Conservation (phyloP, 441 rosid genomes). For the Metrosideros polymorpha region DNA sequence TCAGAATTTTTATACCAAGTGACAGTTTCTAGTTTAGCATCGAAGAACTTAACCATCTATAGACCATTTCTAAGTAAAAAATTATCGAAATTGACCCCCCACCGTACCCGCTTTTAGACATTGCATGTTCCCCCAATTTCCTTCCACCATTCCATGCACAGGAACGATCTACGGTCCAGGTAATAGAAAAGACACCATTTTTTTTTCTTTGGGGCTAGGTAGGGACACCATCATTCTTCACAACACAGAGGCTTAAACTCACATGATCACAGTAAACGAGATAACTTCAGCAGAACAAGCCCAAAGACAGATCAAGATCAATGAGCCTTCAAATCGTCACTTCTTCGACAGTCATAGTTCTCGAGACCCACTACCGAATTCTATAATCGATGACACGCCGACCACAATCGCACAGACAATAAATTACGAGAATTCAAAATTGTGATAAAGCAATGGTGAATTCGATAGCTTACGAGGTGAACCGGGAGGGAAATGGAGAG, state of each 20-base stretch:
- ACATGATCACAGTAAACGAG: not conserved
- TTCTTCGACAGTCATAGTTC: not conserved
- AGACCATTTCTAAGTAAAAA: not conserved
- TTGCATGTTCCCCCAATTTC: not conserved
- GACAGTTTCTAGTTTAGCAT: not conserved
- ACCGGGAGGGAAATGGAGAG: constrained; percentile 40
- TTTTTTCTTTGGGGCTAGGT: not conserved
- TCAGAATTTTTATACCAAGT: not conserved
- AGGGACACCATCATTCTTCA: not conserved
- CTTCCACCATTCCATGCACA: not conserved
- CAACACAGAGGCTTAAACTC: not conserved
- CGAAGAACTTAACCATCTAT: not conserved
- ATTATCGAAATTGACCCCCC: not conserved
- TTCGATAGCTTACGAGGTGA: constrained; percentile 21
- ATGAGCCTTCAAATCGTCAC: not conserved
- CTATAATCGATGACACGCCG: not conserved
- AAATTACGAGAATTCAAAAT: not conserved
- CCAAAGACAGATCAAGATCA: not conserved
- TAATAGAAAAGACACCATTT: not conserved
- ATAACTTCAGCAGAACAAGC: not conserved
- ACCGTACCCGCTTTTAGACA: not conserved
- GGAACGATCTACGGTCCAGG: not conserved
- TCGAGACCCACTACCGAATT: not conserved
- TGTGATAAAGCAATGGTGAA: not conserved
- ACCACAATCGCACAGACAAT: not conserved